Percentiles rank a stretch among this genome's conserved stretches.
Conservation (phyloP, 2,329 filamentous ascomycete genomes). For the Fusarium sororula region DNA sequence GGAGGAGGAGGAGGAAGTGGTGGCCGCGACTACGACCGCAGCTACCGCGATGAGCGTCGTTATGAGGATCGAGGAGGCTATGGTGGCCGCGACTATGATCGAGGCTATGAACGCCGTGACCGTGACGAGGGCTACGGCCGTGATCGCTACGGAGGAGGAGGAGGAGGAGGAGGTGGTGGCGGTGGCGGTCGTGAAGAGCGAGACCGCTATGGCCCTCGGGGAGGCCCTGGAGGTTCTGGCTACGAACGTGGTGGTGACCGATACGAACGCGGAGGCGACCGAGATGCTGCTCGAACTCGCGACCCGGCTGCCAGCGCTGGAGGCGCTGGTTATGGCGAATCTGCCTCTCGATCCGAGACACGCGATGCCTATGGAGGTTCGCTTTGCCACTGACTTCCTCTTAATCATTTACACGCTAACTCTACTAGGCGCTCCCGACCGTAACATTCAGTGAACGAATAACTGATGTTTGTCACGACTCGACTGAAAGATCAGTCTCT, state of each 20-base stretch:
- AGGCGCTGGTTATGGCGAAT: constrained; percentile 53
- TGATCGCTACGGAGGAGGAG: constrained; percentile 48
- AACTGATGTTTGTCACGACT: constrained; percentile 16
- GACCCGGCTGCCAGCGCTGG: constrained; percentile 50
- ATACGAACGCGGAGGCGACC: constrained; percentile 58
- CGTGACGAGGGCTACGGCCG: constrained; percentile 52
- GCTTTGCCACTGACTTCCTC: constrained; percentile 36
- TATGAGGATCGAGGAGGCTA: constrained; percentile 56
- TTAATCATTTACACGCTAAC: constrained; percentile 42
- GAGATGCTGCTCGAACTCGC: constrained; percentile 52
- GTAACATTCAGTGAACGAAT: constrained; percentile 39
- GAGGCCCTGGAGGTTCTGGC: constrained; percentile 52
- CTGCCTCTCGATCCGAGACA: constrained; percentile 53
- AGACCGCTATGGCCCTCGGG: constrained; percentile 52
- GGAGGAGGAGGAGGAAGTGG: constrained; percentile 23
- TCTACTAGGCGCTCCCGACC: constrained; percentile 44
- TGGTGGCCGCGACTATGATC: constrained; percentile 66
- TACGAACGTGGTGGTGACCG: constrained; percentile 56
- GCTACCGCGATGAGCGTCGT: constrained; percentile 58
- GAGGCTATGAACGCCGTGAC: constrained; percentile 62
- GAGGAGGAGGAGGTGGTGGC: constrained; percentile 43
- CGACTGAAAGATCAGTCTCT: constrained; percentile 27
- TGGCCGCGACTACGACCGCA: constrained; percentile 60
- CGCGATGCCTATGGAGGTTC: constrained; percentile 57
- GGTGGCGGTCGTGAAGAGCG: constrained; percentile 55